A percentile compares a stretch with the other conserved stretches of the same genome.
These are phyloP conservation scores for Clonostachys solani DNA, from an alignment of 2,329 filamentous ascomycete species.

Conservation along the genomic window DNA sequence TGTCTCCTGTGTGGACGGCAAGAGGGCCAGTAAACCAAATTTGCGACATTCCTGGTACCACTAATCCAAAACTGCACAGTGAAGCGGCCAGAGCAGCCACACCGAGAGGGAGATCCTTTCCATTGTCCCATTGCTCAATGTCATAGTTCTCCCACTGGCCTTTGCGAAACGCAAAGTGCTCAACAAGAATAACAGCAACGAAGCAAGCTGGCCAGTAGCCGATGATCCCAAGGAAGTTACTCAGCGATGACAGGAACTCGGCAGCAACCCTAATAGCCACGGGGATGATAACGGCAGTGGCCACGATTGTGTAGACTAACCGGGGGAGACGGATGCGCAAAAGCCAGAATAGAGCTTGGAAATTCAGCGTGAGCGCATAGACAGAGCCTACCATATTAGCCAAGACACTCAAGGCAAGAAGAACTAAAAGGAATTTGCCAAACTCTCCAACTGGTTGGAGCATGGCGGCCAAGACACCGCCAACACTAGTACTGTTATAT, in stretches of 20 bases:
- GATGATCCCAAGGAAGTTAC: conserved; percentile 53
- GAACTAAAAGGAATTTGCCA: conserved; percentile 56
- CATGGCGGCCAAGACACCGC: conserved; percentile 58
- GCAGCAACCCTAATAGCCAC: conserved; percentile 45
- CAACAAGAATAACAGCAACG: conserved; percentile 40
- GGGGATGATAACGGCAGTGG: conserved; percentile 55
- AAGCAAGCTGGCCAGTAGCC: conserved; percentile 56
- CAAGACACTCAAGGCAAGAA: conserved; percentile 53
- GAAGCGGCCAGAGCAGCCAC: conserved; percentile 41
- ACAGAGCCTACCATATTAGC: conserved; percentile 56
- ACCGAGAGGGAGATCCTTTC: conserved; percentile 36
- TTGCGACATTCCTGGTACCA: conserved; percentile 57
- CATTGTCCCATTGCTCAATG: conserved; percentile 40
- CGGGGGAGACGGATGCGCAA: conserved; percentile 52
- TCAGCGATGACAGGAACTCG: conserved; percentile 52
- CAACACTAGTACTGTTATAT: conserved; percentile 48
- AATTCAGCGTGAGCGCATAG: conserved; percentile 61
- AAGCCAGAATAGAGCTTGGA: conserved; percentile 56
- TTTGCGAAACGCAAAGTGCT: conserved; percentile 43
- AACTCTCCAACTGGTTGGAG: conserved; percentile 53
- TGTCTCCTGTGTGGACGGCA: conserved; percentile 54
- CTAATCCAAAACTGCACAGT: conserved; percentile 38
- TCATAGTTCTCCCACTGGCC: conserved; percentile 34
- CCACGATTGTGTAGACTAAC: conserved; percentile 52
- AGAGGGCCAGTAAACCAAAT: conserved; percentile 60